Base-by-base conservation (phyloP, 192 early-diverging fungal species). In the Podila verticillata region DNA sequence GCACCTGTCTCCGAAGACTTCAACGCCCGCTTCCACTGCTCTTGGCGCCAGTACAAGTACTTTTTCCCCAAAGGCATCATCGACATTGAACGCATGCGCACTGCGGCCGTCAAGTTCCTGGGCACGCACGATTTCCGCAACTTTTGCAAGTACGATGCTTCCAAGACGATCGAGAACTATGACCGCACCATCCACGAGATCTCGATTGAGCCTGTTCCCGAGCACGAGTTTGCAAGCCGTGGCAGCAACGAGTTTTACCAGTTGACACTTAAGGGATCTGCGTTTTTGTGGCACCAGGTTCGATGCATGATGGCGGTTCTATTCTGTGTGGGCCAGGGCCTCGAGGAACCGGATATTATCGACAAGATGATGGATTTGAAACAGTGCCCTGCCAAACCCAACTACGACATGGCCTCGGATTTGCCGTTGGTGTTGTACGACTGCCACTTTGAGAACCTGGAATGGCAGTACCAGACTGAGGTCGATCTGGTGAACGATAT, bases 261-360 rank as follows among this genome's bases (percentile, higher is more conserved):
- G 51, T 85, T 97, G 64, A 89, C 91, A 62, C 88, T 99, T 34
- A 87, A 85, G 22, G 97, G 96, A 30, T 92, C 93, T 7, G 95
- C 96, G 26, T 99, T 98, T 68, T 83, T 98, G 63, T 99, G 96
- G 96, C 97, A 99, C 83, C 97, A 98, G 83, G 96, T 99, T 58
- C 92, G 97, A 24, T 97, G 93, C 83, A 97, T 99, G 94, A 95
- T 96, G 91, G 87, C 94, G 1, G 85, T 98, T 24, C 74, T 99
- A 49, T 92, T 97, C 65, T 80, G 94, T 49, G 90, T 98, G 13
- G 97, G 97, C 1, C 90, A 93, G 70, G 87, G 91, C 5, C 71
- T 92, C 20, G 97, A 99, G 70, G 51, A 82, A 24, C 93, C 94
- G 12, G 87, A 81, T 13, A 82, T 98, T 28, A 83, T 97, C 31